Conservation (phyloP, 176 grass and related monocot genomes). For the Thalia dealbata region DNA sequence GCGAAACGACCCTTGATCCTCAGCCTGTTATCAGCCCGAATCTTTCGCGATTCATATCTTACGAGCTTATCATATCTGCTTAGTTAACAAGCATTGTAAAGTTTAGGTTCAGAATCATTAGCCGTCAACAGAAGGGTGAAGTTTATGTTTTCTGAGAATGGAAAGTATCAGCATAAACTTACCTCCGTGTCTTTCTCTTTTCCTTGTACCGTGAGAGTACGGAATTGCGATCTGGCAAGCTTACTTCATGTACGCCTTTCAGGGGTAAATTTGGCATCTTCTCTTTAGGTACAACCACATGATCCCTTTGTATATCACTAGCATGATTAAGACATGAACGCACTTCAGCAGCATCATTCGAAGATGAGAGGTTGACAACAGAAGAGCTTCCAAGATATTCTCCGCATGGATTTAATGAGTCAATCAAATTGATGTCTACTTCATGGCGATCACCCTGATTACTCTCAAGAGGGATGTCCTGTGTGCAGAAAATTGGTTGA, state of each 20-base stretch:
- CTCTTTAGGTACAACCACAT: neutral
- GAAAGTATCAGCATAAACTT: constrained; percentile 1
- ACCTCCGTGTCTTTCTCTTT: constrained; percentile 94
- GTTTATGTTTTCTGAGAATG: neutral
- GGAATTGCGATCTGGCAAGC: constrained; percentile 43
- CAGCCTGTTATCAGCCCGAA: constrained; percentile 54
- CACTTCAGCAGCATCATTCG: constrained; percentile 37
- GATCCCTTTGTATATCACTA: neutral
- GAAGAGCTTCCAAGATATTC: constrained; percentile 21
- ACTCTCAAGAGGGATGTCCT: constrained; percentile 14
- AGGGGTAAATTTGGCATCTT: constrained; percentile 29
- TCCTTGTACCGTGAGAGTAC: constrained; percentile 84
- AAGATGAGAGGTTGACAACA: constrained; percentile 27
- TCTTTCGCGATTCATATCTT: constrained; percentile 79
- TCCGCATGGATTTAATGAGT: constrained; percentile 28
- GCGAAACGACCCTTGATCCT: constrained; percentile 84
- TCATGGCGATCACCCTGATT: constrained; percentile 3
- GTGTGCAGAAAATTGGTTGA: neutral
- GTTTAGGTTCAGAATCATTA: neutral
- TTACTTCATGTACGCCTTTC: constrained; percentile 33
- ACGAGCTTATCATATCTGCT: constrained; percentile 83
- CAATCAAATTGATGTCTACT: constrained; percentile 16
- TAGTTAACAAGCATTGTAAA: constrained; percentile 1
- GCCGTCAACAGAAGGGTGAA: neutral
- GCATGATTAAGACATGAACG: constrained; percentile 27